These are phyloP conservation scores for Remersonia thermophila DNA, from an alignment of 2,329 filamentous ascomycete species.

Conservation along the genomic window DNA sequence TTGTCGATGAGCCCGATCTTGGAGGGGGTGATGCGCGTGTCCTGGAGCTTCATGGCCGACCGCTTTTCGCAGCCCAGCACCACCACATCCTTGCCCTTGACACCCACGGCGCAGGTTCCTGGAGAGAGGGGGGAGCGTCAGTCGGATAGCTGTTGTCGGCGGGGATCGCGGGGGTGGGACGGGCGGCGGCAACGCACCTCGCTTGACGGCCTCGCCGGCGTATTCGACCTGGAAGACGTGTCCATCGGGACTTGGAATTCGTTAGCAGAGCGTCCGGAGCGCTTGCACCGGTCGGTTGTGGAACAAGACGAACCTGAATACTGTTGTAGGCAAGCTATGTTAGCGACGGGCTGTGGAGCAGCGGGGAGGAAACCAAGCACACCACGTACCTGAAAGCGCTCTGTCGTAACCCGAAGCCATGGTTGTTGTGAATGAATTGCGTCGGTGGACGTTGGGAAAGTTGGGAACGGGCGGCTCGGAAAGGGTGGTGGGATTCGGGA, in stretches of 20 bases:
- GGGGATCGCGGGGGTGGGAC: too few relatives aligned
- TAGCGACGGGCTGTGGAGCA: constrained; percentile 24
- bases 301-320: constrained; percentile 58
- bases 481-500: too few relatives aligned
- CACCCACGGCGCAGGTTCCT: constrained; percentile 96
- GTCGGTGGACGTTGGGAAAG: too few relatives aligned
- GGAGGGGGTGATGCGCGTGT: constrained; percentile 96
- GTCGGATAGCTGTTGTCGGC: background rate
- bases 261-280: too few relatives aligned
- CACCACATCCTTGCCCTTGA: constrained; percentile 89
- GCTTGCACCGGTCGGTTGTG: too few relatives aligned
- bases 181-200: constrained; percentile 49
- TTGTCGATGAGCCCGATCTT: constrained; percentile 95
- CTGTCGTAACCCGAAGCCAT: constrained; percentile 97
- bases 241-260: constrained; percentile 68
- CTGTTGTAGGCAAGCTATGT: constrained; percentile 36
- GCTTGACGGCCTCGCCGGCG: constrained; percentile 94
- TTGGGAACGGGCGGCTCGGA: too few relatives aligned
- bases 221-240: constrained; percentile 99
- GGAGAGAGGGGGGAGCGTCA: constrained; percentile 14
- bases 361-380: background rate
- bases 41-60: constrained; percentile 98
- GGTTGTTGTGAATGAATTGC: too few relatives aligned
- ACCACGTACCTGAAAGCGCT: constrained; percentile 81
- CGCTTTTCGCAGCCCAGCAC: constrained; percentile 97